Percentiles rank a stretch among this genome's conserved stretches.
These are phyloP conservation scores for Syncephalastrum contaminatum DNA, from an alignment of 371 early-diverging fungal species.

Conservation along the genomic window DNA sequence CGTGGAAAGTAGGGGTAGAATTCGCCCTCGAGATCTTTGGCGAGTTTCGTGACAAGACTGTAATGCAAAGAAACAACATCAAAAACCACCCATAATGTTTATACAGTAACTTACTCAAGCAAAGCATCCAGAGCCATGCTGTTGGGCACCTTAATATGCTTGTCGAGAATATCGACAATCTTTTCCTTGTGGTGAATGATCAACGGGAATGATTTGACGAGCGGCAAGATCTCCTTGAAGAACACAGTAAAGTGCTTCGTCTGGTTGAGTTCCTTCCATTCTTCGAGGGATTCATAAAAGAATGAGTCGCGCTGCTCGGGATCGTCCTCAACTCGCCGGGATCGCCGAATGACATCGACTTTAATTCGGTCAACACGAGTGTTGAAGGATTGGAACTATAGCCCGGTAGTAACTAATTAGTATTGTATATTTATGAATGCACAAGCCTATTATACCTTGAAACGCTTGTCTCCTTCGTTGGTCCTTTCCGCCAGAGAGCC, in stretches of 20 bases:
- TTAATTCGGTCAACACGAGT: conserved; percentile 77
- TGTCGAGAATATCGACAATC: conserved; percentile 68
- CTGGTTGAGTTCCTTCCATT: conserved; percentile 86
- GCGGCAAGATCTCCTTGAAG: conserved; percentile 57
- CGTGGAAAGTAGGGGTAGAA: conserved; percentile 78
- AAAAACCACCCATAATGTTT: neutral
- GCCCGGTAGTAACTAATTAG: too few species aligned
- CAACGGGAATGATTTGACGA: conserved; percentile 77
- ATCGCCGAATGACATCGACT: conserved; percentile 66
- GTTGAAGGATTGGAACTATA: conserved; percentile 84
- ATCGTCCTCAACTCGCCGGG: conserved; percentile 53
- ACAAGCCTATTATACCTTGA: conserved; percentile 8
- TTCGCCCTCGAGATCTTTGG: conserved; percentile 91
- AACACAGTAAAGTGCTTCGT: conserved; percentile 80
- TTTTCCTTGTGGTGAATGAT: conserved; percentile 86
- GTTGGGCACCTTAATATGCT: conserved; percentile 59
- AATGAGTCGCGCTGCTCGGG: conserved; percentile 75
- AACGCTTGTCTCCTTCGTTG: neutral
- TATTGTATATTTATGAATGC: too few species aligned
- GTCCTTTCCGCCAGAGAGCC: too few species aligned
- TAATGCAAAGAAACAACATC: conserved; percentile 3
- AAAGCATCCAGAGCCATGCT: conserved; percentile 74
- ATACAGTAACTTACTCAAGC: conserved; percentile 57
- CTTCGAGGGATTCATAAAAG: conserved; percentile 75
- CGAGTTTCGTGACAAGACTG: conserved; percentile 77